A percentile compares a stretch with the other conserved stretches of the same genome.
phyloP scores from a whole-genome alignment of 2,329 filamentous ascomycete species.

The Claviceps africana region DNA sequence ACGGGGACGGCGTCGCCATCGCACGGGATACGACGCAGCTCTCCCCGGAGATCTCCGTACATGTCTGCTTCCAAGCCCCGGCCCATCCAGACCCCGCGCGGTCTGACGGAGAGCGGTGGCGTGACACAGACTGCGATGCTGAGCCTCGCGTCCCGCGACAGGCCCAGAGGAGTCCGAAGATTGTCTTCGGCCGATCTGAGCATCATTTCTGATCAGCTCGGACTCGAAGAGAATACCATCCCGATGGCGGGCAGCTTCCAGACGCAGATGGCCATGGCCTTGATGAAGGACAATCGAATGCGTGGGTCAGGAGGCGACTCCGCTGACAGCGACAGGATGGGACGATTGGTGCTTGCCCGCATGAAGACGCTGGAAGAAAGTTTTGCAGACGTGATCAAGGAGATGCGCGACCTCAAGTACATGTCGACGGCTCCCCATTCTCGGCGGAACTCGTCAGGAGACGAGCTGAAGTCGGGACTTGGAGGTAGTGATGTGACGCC shows the following conservation, averaged over 20 bases:
- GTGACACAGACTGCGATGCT: slow-evolving; percentile 33
- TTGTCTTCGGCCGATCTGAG: slow-evolving; percentile 57
- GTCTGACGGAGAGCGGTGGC: slow-evolving; percentile 20
- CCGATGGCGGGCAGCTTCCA: slow-evolving; percentile 63
- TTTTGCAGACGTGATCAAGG: slow-evolving; percentile 72
- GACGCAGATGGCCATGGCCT: slow-evolving; percentile 64
- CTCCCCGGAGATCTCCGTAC: slow-evolving; percentile 32
- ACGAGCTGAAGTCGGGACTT: slow-evolving; percentile 18
- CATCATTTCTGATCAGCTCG: slow-evolving; percentile 54
- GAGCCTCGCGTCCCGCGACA: slow-evolving; percentile 31
- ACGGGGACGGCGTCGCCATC: slow-evolving; percentile 18
- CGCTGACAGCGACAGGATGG: slow-evolving; percentile 52
- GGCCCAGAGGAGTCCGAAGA: slow-evolving; percentile 25
- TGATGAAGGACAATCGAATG: slow-evolving; percentile 42
- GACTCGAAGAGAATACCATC: slow-evolving; percentile 45
- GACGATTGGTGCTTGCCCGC: slow-evolving; percentile 66
- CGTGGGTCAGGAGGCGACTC: slow-evolving; percentile 27
- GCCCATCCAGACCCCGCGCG: slow-evolving; percentile 36
- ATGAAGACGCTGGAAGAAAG: slow-evolving; percentile 92
- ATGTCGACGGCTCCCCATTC: slow-evolving; percentile 33
- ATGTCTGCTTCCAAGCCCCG: slow-evolving; percentile 37
- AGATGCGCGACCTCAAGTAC: slow-evolving; percentile 53
- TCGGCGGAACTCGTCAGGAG: slow-evolving; percentile 37
- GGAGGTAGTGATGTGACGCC: slow-evolving; percentile 21
- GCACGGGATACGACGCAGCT: slow-evolving; percentile 24